Conservation (phyloP, 2,329 filamentous ascomycete genomes). For the Blastomyces parvus region DNA sequence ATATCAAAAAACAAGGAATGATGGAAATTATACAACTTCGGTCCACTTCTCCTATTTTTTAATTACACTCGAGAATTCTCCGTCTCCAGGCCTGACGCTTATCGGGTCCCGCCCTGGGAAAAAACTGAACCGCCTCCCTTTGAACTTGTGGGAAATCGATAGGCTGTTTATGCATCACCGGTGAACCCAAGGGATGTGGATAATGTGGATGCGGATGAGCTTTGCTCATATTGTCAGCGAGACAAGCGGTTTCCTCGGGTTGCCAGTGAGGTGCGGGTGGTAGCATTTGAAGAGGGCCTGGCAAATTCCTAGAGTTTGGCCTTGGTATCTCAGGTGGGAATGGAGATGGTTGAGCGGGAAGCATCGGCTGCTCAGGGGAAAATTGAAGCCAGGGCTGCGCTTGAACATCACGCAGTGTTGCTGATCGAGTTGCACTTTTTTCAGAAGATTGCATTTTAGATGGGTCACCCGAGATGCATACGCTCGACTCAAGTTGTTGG, state of each 20-base stretch:
- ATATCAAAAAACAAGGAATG: background rate
- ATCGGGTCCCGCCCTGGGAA: constrained; percentile 1
- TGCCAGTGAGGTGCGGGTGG: constrained; percentile 6
- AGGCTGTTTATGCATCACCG: background rate
- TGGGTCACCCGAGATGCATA: constrained; percentile 52
- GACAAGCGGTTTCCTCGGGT: background rate
- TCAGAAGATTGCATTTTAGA: constrained; percentile 29
- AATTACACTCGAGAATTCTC: constrained; percentile 6
- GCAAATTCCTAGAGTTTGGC: background rate
- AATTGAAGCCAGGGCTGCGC: background rate
- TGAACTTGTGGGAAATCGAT: constrained; percentile 8
- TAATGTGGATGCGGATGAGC: background rate
- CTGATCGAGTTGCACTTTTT: background rate
- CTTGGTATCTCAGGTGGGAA: background rate
- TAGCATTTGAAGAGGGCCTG: background rate
- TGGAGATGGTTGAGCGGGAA: background rate
- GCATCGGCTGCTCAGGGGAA: background rate
- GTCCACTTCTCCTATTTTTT: background rate
- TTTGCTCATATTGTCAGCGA: background rate
- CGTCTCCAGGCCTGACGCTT: constrained; percentile 4
- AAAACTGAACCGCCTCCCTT: constrained; percentile 2
- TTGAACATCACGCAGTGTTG: background rate
- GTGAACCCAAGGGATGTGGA: background rate
- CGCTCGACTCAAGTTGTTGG: constrained; percentile 37
- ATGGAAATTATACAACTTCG: background rate